Conservation (phyloP, 164 flowering plant species). For the Malania oleifera region DNA sequence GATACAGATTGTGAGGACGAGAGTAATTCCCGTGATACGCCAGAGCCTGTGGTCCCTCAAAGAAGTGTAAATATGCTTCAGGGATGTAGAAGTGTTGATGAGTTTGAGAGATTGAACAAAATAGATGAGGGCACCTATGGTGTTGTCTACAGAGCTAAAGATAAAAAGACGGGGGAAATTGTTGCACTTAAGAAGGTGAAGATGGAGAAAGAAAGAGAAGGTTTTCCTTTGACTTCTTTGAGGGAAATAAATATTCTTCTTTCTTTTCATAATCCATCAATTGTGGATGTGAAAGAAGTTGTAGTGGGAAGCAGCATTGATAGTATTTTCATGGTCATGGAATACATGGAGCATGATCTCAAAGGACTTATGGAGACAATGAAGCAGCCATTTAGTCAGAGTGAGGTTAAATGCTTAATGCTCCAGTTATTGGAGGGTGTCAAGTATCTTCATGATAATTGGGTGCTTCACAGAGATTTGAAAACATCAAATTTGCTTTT, state of each 20-base stretch:
- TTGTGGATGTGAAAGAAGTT: constrained; percentile 97
- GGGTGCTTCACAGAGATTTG: constrained; percentile 97
- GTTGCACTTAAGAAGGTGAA: constrained; percentile 96
- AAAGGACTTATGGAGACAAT: constrained; percentile 85
- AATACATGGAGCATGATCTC: constrained; percentile 98
- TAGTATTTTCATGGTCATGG: constrained; percentile 97
- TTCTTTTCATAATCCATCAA: constrained; percentile 87
- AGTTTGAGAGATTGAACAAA: constrained; percentile 86
- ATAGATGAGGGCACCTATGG: constrained; percentile 99
- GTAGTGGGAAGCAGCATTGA: constrained; percentile 85
- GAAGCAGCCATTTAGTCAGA: constrained; percentile 87
- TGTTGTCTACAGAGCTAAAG: constrained; percentile 89
- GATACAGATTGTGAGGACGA: constrained; percentile 44
- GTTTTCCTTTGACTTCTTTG: constrained; percentile 90
- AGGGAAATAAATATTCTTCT: constrained; percentile 96
- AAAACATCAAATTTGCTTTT: constrained; percentile 91
- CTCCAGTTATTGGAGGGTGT: constrained; percentile 82
- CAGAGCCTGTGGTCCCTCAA: constrained; percentile 44
- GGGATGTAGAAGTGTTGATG: constrained; percentile 97
- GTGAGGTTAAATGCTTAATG: constrained; percentile 96
- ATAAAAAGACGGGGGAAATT: constrained; percentile 82
- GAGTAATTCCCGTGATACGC: constrained; percentile 26
- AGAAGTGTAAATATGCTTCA: constrained; percentile 86
- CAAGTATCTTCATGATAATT: constrained; percentile 94
- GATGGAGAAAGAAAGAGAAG: constrained; percentile 98